Conservation (phyloP, 176 grass and related monocot species). For the Oryza punctata region DNA sequence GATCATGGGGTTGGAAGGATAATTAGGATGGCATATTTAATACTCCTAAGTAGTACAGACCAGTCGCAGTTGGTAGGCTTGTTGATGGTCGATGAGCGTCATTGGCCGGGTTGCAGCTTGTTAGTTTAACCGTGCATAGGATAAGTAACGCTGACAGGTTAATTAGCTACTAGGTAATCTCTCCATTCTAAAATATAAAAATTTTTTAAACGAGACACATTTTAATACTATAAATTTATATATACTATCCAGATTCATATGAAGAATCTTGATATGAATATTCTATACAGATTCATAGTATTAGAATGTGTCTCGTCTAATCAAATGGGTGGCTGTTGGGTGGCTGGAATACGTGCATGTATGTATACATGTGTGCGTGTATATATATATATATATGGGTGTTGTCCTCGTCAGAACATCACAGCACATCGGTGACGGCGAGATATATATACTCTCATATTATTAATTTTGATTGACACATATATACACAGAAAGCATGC, state of each 20-base stretch:
- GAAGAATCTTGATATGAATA: too few species aligned
- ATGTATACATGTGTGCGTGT: too few species aligned
- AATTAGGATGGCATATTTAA: background rate
- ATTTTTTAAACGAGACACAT: too few species aligned
- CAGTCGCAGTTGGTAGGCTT: background rate
- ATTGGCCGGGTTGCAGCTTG: background rate
- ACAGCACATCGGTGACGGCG: background rate
- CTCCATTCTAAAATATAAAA: too few species aligned
- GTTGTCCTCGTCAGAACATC: background rate
- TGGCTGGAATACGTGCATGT: too few species aligned
- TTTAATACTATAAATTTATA: too few species aligned
- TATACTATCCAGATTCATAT: too few species aligned
- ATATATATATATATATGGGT: background rate
- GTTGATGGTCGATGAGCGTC: background rate
- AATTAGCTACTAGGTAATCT: background rate
- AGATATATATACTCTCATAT: background rate
- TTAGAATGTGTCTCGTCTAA: too few species aligned
- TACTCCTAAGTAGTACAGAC: too few species aligned
- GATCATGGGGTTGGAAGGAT: too few species aligned
- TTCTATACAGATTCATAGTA: too few species aligned
- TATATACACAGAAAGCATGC: background rate
- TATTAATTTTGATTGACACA: background rate
- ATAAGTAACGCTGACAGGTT: background rate
- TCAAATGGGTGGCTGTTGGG: too few species aligned
- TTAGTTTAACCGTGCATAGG: background rate